These are phyloP conservation scores for Plasmopara viticola DNA, from an alignment of 352 stramenopile species.

Conservation along the genomic window DNA sequence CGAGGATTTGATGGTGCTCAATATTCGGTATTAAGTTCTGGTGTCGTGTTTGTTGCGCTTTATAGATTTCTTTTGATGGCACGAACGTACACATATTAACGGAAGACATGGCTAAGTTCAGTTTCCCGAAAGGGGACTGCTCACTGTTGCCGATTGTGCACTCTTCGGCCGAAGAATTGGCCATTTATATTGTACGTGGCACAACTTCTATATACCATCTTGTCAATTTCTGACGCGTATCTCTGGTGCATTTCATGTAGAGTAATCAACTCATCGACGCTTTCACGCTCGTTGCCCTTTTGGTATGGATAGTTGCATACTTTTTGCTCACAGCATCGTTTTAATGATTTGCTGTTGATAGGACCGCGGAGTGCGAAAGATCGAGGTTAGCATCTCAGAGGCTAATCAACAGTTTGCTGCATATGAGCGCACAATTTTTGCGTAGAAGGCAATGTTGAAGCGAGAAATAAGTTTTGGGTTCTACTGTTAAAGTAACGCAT, in stretches of 20 bases:
- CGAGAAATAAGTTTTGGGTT: not conserved
- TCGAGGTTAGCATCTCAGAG: conserved; percentile 94
- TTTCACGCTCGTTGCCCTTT: conserved; percentile 70
- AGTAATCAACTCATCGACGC: conserved; percentile 84
- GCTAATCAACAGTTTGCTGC: conserved; percentile 86
- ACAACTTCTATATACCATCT: not conserved
- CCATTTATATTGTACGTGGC: conserved; percentile 88
- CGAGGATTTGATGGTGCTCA: not conserved
- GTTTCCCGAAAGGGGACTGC: conserved; percentile 93
- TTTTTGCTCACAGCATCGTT: not conserved
- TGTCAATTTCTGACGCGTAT: not conserved
- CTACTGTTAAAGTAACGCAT: no score
- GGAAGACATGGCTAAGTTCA: conserved; percentile 93
- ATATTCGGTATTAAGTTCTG: not conserved
- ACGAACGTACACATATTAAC: conserved; percentile 89
- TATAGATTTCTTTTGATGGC: conserved; percentile 77
- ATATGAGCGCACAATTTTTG: conserved; percentile 68
- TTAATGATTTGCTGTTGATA: conserved; percentile 10
- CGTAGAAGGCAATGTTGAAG: conserved; percentile 14
- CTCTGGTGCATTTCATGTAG: conserved; percentile 24
- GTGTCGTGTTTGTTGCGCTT: not conserved
- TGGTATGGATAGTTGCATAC: conserved; percentile 27
- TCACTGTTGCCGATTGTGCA: conserved; percentile 95
- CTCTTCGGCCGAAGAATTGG: conserved; percentile 95
- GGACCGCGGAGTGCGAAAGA: conserved; percentile 75